Base-by-base conservation (phyloP, 345 rosid genomes). In the Iberis pinnata region DNA sequence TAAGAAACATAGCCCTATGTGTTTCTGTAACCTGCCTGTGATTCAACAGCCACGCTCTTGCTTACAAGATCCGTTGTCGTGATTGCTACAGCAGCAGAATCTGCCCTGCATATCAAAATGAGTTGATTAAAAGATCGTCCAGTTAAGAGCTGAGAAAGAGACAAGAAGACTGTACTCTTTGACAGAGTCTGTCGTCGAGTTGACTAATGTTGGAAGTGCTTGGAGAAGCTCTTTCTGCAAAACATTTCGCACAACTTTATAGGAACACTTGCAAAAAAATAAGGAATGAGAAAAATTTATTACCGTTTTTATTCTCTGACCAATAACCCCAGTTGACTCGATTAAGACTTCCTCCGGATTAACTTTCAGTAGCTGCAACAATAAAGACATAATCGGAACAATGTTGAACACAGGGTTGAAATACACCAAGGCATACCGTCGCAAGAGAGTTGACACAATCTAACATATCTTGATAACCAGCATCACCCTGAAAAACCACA, bases 11-110 rank as follows among this genome's bases (percentile, higher is more conserved):
- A 8, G 9, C 13, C 20, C 14, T 51, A 40, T 17, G 20, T 19
- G 18, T 59, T 55, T 44, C 58, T 31, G 27, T 6, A 9, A 39
- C 51, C 38, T 52, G 83, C 98, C 83, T 75, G 69, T 46, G 81
- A 75, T 62, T 84, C 93, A 71, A 92, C 52, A 19, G 98, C 98
- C 47, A 85, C 96, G 43, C 98, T 92, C 82, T 92, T 92, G 75
- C 93, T 92, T 27, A 85, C 93, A 51, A 92, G 88, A 73, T 92
- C 98, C 1, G 96, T 92, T 19, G 98, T 88, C 3, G 96, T 88
- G 70, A 92, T 85, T 31, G 98, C 97, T 69, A 88, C 82, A 32
- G 98, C 98, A 45, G 97, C 97, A 33, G 93, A 78, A 74, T 78
- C 84, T 67, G 89, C 95, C 78, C 98, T 88, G 93, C 70, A 75